Evolutionary conservation across 768 basidiomycete species (phyloP).

Genomic region (Agrocybe pediades): DNA sequence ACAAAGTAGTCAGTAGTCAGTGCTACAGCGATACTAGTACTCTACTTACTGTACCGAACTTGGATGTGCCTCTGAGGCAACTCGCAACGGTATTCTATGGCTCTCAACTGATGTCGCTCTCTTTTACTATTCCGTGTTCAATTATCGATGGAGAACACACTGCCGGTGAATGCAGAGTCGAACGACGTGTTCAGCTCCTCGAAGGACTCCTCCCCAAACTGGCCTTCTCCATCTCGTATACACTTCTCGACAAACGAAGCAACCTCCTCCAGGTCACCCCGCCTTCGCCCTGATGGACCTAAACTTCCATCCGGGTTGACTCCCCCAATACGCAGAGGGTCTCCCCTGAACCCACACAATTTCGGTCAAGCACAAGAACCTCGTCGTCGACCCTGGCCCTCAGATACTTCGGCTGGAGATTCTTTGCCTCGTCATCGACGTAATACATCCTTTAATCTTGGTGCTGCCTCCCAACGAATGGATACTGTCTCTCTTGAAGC

Average conservation of each 20-base stretch:
- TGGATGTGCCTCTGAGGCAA: neutral
- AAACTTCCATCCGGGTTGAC: slow-evolving; percentile 16
- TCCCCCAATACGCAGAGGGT: slow-evolving; percentile 31
- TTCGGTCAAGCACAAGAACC: slow-evolving; percentile 18
- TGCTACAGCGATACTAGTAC: too few relatives aligned
- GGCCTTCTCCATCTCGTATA: slow-evolving; percentile 20
- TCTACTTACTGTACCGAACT: too few relatives aligned
- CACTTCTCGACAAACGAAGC: slow-evolving; percentile 23
- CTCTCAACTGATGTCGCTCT: neutral
- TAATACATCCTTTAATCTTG: slow-evolving; percentile 12
- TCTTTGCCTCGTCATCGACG: slow-evolving; percentile 26
- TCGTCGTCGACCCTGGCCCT: slow-evolving; percentile 28
- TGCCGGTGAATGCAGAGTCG: slow-evolving; percentile 16
- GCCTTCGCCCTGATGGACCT: slow-evolving; percentile 19
- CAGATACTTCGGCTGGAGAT: slow-evolving; percentile 24
- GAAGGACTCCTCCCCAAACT: slow-evolving; percentile 12
- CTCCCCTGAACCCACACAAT: slow-evolving; percentile 37
- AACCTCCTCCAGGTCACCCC: slow-evolving; percentile 17
- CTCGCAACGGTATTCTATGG: too few relatives aligned
- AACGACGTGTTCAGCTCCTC: slow-evolving; percentile 29
- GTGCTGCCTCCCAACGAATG: slow-evolving; percentile 9
- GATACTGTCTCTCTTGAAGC: slow-evolving; percentile 7
- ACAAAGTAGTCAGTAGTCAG: too few relatives aligned
- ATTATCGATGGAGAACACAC: slow-evolving; percentile 21
- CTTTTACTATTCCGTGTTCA: neutral